Evolutionary conservation across 73 alveolate genomes (phyloP), one percentile per base, ranked within the genome.

Genomic region (Diophrys sp.): DNA sequence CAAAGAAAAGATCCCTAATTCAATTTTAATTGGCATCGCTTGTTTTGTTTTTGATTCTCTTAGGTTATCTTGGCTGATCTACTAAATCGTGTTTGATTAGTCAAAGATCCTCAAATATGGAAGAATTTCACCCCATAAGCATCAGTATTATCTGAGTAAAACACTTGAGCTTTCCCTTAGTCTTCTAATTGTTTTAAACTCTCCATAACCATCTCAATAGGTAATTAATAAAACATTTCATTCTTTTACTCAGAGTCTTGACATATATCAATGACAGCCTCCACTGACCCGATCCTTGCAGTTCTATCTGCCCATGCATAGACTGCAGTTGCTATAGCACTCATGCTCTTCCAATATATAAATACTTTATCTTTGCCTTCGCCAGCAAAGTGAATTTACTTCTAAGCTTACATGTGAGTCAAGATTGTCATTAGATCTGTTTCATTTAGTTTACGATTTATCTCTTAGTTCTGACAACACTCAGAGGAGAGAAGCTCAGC

Each of bases 241-340:
- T 68, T 29, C 29, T 68, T 68, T n/a, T 68, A 26, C 75, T 68
- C 75, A 5, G 25, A 5, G 1, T 68, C 75, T 68, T 25, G 2
- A 2, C 54, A 29, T 27, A 68, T 25, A 68, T 68, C 75, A 2
- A 68, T 18, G 25, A 68, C 75, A 1, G 75, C 75, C 55, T 68
- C 75, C 1, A 68, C 75, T 2, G 75, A 68, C 24, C 75, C 75
- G 1, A 68, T 68, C 56, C 75, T 18, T 68, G 75, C 75, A 25
- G 75, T 68, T 28, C 75, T 68, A 29, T 68, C 75, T 62, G 30
- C 72, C 72, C 72, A 62, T n/a, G 5, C 14, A 62, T 62, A 62
- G 72, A 62, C n/a, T 2, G 33, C 14, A 14, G 5, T 8, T 23
- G 72, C 72, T 2, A 62, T 14, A 14, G 14, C 72, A 11, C 14